phyloP scores from a whole-genome alignment of 257 asterid genomes.

The Craterostigma plantagineum region DNA sequence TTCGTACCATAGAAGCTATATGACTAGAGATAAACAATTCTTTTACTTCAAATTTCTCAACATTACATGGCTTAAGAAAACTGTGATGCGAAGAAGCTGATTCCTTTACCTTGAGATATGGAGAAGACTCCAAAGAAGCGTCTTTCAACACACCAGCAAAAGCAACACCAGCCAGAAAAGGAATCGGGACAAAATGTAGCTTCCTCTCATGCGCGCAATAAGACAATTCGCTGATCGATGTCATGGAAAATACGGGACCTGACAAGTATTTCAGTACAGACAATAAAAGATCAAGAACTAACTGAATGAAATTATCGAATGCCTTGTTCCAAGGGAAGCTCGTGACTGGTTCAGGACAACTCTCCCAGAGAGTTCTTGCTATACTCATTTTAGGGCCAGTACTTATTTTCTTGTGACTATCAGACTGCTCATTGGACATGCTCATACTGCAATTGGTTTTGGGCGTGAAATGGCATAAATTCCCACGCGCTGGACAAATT shows the following conservation, averaged over 20 bases:
- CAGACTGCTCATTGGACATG: constrained; percentile 50
- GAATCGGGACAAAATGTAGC: constrained; percentile 46
- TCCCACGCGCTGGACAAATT: too few relatives aligned
- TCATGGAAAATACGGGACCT: constrained; percentile 39
- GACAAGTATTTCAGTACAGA: constrained; percentile 41
- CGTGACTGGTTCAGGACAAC: constrained; percentile 58
- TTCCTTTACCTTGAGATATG: constrained; percentile 58
- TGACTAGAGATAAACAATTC: neutral
- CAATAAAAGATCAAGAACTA: constrained; percentile 43
- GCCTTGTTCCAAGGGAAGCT: constrained; percentile 75
- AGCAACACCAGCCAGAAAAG: constrained; percentile 54
- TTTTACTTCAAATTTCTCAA: neutral
- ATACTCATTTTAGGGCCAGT: constrained; percentile 20
- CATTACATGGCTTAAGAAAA: constrained; percentile 1
- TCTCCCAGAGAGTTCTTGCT: constrained; percentile 53
- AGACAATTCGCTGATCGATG: constrained; percentile 73
- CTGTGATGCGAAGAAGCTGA: constrained; percentile 1
- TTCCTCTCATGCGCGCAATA: constrained; percentile 91
- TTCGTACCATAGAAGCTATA: too few relatives aligned
- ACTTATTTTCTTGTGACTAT: constrained; percentile 25
- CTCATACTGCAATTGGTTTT: constrained; percentile 32
- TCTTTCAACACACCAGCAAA: constrained; percentile 46
- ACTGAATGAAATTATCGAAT: constrained; percentile 51
- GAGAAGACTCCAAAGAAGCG: constrained; percentile 63
- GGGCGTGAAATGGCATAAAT: constrained; percentile 9